These are phyloP conservation scores for Rhododendron williamsianum DNA, from an alignment of 148 eudicot species.

Conservation along the genomic window DNA sequence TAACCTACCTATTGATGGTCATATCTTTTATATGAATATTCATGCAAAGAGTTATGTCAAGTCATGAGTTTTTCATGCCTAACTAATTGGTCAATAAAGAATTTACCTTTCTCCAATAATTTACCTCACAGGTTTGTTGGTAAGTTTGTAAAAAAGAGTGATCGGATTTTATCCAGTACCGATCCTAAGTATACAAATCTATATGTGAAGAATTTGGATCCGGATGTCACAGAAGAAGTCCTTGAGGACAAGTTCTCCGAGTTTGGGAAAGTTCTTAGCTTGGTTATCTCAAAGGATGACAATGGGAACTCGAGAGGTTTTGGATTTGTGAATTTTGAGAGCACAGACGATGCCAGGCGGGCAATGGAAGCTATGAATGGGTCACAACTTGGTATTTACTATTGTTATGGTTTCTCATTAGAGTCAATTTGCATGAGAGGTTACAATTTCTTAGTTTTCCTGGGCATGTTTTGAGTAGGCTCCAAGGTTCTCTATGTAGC, in stretches of 20 bases:
- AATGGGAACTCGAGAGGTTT: constrained; percentile 63
- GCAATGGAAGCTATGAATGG: constrained; percentile 76
- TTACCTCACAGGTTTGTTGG: constrained; percentile 49
- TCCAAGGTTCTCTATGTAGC: constrained; percentile 68
- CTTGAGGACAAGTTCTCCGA: constrained; percentile 52
- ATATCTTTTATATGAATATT: not conserved
- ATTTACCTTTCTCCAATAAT: not conserved
- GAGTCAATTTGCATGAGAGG: not conserved
- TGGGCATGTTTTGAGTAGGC: constrained; percentile 30
- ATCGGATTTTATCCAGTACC: constrained; percentile 35
- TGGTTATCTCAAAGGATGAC: constrained; percentile 55
- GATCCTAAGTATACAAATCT: constrained; percentile 61
- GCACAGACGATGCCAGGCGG: constrained; percentile 51
- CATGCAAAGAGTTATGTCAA: not conserved
- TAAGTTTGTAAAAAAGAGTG: constrained; percentile 55
- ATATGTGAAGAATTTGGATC: constrained; percentile 67
- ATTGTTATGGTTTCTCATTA: not conserved
- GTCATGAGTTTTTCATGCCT: not conserved
- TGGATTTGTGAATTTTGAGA: constrained; percentile 73
- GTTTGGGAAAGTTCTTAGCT: constrained; percentile 68
- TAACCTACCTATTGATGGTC: not conserved
- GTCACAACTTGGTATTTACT: constrained; percentile 45
- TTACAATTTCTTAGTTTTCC: constrained; percentile 7
- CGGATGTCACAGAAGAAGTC: constrained; percentile 41
- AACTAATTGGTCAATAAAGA: not conserved